phyloP scores from a whole-genome alignment of 2,329 filamentous ascomycete species.

The Seiridium unicorne region DNA sequence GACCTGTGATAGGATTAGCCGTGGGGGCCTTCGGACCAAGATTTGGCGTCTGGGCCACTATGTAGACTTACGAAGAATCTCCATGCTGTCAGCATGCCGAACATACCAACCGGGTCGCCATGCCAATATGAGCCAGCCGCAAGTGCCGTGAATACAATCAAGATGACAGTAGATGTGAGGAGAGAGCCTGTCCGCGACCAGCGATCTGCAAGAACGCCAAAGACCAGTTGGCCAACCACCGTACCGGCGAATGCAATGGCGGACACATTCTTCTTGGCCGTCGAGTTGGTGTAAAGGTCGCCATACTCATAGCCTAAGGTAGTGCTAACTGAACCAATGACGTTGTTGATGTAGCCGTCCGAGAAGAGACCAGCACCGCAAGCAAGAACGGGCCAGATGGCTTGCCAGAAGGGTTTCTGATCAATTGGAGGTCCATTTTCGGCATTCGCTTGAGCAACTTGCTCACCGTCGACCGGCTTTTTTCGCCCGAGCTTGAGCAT shows the following conservation, averaged over 20 bases:
- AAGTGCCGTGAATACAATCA: constrained; percentile 82
- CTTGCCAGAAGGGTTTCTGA: constrained; percentile 26
- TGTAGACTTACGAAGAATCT: constrained; percentile 69
- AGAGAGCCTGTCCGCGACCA: constrained; percentile 84
- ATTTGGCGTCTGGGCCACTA: neutral
- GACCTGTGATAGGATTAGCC: constrained; percentile 31
- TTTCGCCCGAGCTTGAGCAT: constrained; percentile 23
- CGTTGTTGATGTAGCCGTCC: constrained; percentile 89
- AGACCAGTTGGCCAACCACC: constrained; percentile 76
- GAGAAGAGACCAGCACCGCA: constrained; percentile 89
- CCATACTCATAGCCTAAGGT: constrained; percentile 70
- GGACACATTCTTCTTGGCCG: constrained; percentile 70
- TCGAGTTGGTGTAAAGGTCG: constrained; percentile 64
- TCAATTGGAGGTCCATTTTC: constrained; percentile 18
- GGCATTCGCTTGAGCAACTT: constrained; percentile 11
- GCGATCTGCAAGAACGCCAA: constrained; percentile 79
- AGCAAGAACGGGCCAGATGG: constrained; percentile 70
- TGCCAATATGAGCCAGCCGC: constrained; percentile 74
- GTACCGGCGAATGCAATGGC: constrained; percentile 86
- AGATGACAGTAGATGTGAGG: constrained; percentile 75
- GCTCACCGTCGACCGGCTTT: constrained; percentile 16
- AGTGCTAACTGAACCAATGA: constrained; percentile 86
- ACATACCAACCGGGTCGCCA: constrained; percentile 67
- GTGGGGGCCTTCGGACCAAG: neutral
- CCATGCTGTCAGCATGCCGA: constrained; percentile 78